Evolutionary conservation across 495 filamentous ascomycete species (phyloP).

Genomic region (Aspergillus haitiensis): DNA sequence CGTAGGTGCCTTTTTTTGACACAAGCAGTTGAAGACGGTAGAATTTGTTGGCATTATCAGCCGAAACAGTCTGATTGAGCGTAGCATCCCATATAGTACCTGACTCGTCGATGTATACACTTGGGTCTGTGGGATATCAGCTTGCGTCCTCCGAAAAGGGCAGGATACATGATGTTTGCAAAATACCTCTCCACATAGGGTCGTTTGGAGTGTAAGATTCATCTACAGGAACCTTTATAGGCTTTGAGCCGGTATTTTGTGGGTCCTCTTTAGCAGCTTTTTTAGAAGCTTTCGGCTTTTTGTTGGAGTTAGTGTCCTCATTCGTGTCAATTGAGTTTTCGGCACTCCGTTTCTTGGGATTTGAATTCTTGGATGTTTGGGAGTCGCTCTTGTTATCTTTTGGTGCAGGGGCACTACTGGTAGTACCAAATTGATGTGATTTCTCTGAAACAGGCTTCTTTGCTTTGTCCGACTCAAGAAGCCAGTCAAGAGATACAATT

Average conservation of each 20-base stretch:
- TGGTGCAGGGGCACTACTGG: conserved; percentile 1
- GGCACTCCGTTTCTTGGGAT: conserved; percentile 11
- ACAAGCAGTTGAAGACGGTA: conserved; percentile 60
- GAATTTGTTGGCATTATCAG: conserved; percentile 71
- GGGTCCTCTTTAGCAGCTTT: conserved; percentile 45
- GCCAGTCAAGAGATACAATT: conserved; percentile 64
- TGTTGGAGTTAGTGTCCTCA: conserved; percentile 22
- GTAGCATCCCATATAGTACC: conserved; percentile 64
- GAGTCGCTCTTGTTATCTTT: conserved; percentile 2
- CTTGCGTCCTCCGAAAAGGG: not conserved
- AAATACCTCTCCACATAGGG: conserved; percentile 4
- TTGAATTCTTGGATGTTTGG: conserved; percentile 14
- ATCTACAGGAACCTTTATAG: conserved; percentile 52
- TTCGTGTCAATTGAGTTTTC: conserved; percentile 23
- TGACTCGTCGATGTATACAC: conserved; percentile 63
- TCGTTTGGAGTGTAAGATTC: conserved; percentile 36
- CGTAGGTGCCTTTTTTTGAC: conserved; percentile 33
- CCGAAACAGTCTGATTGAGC: conserved; percentile 50
- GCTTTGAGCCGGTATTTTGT: conserved; percentile 41
- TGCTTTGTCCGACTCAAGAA: conserved; percentile 50
- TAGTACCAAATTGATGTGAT: conserved; percentile 32
- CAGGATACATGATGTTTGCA: conserved; percentile 30
- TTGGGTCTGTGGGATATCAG: conserved; percentile 13
- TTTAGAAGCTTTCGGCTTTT: conserved; percentile 22
- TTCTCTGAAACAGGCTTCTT: conserved; percentile 47